Evolutionary conservation across 1,284 basidiomycete genomes (phyloP).

Genomic region (Boletus sp.): DNA sequence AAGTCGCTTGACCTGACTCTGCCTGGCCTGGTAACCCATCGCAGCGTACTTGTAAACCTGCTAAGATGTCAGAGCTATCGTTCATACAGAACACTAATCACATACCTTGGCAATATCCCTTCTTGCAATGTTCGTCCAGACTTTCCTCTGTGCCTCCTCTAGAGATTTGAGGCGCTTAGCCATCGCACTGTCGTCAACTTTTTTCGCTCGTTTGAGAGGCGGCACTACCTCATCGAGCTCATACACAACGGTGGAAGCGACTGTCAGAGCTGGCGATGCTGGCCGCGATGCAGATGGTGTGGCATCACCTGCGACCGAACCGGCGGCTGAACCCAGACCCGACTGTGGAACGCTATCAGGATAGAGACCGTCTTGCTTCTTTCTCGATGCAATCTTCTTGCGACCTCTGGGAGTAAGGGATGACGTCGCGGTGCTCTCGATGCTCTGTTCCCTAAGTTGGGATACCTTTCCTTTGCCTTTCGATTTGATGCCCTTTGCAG

Average conservation of each 20-base stretch:
- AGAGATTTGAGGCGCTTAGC: slow-evolving; percentile 68
- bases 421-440: slow-evolving; percentile 37
- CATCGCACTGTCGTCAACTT: slow-evolving; percentile 67
- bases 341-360: slow-evolving; percentile 47
- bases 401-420: slow-evolving; percentile 38
- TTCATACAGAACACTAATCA: background rate
- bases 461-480: slow-evolving; percentile 44
- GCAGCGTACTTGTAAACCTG: slow-evolving; percentile 81
- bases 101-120: slow-evolving; percentile 78
- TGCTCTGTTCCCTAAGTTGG: slow-evolving; percentile 40
- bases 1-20: slow-evolving; percentile 71
- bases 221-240: slow-evolving; percentile 67
- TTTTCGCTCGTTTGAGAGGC: slow-evolving; percentile 68
- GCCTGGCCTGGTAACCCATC: slow-evolving; percentile 59
- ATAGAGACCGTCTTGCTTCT: slow-evolving; percentile 44
- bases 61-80: slow-evolving; percentile 13
- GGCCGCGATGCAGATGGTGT: slow-evolving; percentile 58
- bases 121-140: slow-evolving; percentile 81
- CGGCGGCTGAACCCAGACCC: slow-evolving; percentile 49
- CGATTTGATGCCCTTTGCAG: slow-evolving; percentile 20
- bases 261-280: slow-evolving; percentile 55
- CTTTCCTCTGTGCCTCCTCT: slow-evolving; percentile 81
- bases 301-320: slow-evolving; percentile 54
- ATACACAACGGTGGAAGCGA: slow-evolving; percentile 57
- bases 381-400: slow-evolving; percentile 40